These are phyloP conservation scores for Penicillium aurantiogriseum DNA, from an alignment of 2,329 filamentous ascomycete genomes.

Conservation along the genomic window DNA sequence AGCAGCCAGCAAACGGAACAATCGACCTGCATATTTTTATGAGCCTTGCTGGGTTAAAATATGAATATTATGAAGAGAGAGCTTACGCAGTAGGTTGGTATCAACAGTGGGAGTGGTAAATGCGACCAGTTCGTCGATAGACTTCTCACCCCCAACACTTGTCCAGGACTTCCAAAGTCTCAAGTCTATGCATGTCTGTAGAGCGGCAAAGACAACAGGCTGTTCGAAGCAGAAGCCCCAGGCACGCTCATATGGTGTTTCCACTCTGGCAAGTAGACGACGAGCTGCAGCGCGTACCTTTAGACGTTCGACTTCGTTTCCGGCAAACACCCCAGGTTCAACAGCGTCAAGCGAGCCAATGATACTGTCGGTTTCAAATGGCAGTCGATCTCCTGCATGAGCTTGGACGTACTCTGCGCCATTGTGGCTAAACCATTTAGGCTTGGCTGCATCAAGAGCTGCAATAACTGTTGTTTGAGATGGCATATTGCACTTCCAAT, in stretches of 20 bases:
- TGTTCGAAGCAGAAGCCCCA: slow-evolving; percentile 34
- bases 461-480: neutral
- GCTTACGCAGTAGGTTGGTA: slow-evolving; percentile 31
- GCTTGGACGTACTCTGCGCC: neutral
- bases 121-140: slow-evolving; percentile 29
- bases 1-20: slow-evolving; percentile 33
- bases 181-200: slow-evolving; percentile 33
- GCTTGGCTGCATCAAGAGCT: neutral
- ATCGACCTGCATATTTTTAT: slow-evolving; percentile 18
- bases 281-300: slow-evolving; percentile 30
- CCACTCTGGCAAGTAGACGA: slow-evolving; percentile 30
- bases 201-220: slow-evolving; percentile 30
- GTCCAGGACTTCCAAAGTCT: slow-evolving; percentile 35
- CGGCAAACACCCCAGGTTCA: slow-evolving; percentile 14
- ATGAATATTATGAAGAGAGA: too few species aligned
- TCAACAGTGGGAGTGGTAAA: slow-evolving; percentile 26
- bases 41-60: neutral
- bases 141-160: slow-evolving; percentile 28
- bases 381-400: neutral
- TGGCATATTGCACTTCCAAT: slow-evolving; percentile 12
- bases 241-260: slow-evolving; percentile 34
- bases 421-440: neutral
- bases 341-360: slow-evolving; percentile 21
- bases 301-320: slow-evolving; percentile 26
- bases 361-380: slow-evolving; percentile 13